phyloP scores from a whole-genome alignment of 345 rosid genomes.

The Crucihimalaya himalaica region DNA sequence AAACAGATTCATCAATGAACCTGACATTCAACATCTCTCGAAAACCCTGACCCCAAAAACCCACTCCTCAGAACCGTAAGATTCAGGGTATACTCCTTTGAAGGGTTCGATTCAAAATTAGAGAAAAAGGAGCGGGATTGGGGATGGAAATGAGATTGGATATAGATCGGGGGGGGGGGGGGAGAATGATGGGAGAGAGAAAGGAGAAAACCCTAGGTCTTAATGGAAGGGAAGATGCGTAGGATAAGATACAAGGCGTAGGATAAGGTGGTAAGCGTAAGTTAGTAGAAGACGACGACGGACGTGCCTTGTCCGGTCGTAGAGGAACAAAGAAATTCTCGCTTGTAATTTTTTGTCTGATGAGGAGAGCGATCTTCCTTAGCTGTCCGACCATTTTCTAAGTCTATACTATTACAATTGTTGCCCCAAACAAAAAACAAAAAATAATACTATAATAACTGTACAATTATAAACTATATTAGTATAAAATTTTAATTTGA shows the following conservation, averaged over 20 bases:
- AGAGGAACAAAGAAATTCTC: conserved; percentile 58
- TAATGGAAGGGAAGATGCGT: conserved; percentile 42
- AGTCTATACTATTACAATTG: not conserved
- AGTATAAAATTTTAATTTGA: not conserved
- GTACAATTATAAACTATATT: not conserved
- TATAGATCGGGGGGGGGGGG: not conserved
- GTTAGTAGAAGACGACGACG: conserved; percentile 34
- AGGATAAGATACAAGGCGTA: conserved; percentile 38
- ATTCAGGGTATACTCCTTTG: not conserved
- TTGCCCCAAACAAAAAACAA: not conserved
- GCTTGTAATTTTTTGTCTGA: conserved; percentile 37
- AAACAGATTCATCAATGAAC: conserved; percentile 84
- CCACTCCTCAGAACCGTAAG: conserved; percentile 21
- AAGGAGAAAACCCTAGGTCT: conserved; percentile 34
- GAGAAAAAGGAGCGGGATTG: conserved; percentile 28
- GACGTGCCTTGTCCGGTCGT: conserved; percentile 64
- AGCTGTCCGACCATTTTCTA: conserved; percentile 40
- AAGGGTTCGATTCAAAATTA: conserved; percentile 16
- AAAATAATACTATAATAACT: not conserved
- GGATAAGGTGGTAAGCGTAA: conserved; percentile 33
- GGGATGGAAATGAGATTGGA: conserved; percentile 24
- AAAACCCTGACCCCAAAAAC: conserved; percentile 39
- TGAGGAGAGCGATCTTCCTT: conserved; percentile 35
- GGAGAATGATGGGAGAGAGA: conserved; percentile 26
- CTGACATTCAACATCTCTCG: conserved; percentile 94